Conservation (phyloP, 2,329 filamentous ascomycete species). For the Xylaria hypoxylon region DNA sequence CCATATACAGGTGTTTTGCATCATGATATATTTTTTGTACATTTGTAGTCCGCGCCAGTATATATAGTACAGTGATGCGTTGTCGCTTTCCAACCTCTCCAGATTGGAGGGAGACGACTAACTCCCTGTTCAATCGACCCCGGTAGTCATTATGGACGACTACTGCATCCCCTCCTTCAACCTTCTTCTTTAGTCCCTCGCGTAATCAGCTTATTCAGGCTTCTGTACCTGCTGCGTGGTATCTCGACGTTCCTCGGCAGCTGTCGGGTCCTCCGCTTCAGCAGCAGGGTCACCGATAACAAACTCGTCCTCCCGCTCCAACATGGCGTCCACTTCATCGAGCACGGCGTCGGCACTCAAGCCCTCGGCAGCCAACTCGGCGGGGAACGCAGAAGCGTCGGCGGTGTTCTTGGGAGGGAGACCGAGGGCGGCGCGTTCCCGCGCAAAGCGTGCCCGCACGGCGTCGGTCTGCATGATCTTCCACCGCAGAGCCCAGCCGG, state of each 20-base stretch:
- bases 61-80: constrained; percentile 55
- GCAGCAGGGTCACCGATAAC: constrained; percentile 58
- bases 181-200: too few relatives aligned
- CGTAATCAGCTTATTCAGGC: constrained; percentile 9
- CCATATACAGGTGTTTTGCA: constrained; percentile 32
- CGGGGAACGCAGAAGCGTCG: constrained; percentile 51
- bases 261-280: constrained; percentile 19
- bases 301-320: constrained; percentile 59
- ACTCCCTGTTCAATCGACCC: not conserved
- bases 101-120: not conserved
- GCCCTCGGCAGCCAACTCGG: constrained; percentile 44
- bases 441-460: constrained; percentile 74
- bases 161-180: not conserved
- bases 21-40: constrained; percentile 38
- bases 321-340: constrained; percentile 57
- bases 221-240: not conserved
- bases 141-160: not conserved
- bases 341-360: constrained; percentile 50
- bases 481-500: constrained; percentile 92
- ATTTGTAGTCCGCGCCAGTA: constrained; percentile 44
- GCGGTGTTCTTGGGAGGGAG: constrained; percentile 63
- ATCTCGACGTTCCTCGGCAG: not conserved
- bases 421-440: constrained; percentile 74
- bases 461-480: constrained; percentile 81
- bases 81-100: not conserved